These are phyloP conservation scores for Musa beccarii DNA, from an alignment of 176 grass and related monocot species.

Conservation along the genomic window DNA sequence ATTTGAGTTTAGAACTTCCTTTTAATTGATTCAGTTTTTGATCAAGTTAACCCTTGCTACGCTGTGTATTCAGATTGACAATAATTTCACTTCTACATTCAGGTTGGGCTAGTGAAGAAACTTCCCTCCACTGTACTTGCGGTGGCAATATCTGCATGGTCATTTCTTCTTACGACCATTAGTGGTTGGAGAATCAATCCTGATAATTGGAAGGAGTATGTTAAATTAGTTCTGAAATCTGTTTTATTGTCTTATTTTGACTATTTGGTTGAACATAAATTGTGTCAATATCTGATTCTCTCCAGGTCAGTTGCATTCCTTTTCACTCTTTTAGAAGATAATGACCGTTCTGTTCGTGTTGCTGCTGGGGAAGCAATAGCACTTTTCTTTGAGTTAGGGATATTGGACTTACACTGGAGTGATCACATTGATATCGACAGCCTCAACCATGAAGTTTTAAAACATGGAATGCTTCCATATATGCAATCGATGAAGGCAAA, in stretches of 20 bases:
- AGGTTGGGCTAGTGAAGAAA: conserved; percentile 83
- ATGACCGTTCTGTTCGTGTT: conserved; percentile 84
- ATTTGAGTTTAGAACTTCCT: background rate
- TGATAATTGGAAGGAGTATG: conserved; percentile 96
- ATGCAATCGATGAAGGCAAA: conserved; percentile 90
- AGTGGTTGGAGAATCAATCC: conserved; percentile 71
- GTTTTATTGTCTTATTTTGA: background rate
- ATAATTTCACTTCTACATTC: conserved; percentile 10
- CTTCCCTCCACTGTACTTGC: conserved; percentile 51
- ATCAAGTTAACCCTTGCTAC: too few relatives aligned
- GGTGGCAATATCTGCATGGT: conserved; percentile 75
- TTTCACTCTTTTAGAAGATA: conserved; percentile 65
- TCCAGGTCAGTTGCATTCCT: conserved; percentile 56
- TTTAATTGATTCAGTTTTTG: background rate
- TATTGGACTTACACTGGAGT: conserved; percentile 50
- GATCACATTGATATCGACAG: conserved; percentile 37
- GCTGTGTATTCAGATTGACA: too few relatives aligned
- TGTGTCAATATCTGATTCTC: background rate
- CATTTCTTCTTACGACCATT: conserved; percentile 84
- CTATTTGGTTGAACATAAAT: background rate
- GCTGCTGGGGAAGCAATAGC: conserved; percentile 92
- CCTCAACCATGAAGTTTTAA: conserved; percentile 33
- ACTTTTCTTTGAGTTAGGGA: conserved; percentile 67
- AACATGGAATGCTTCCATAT: conserved; percentile 51
- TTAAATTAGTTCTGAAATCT: background rate